Conservation (phyloP, 441 rosid species). For the Mallotus japonicus region DNA sequence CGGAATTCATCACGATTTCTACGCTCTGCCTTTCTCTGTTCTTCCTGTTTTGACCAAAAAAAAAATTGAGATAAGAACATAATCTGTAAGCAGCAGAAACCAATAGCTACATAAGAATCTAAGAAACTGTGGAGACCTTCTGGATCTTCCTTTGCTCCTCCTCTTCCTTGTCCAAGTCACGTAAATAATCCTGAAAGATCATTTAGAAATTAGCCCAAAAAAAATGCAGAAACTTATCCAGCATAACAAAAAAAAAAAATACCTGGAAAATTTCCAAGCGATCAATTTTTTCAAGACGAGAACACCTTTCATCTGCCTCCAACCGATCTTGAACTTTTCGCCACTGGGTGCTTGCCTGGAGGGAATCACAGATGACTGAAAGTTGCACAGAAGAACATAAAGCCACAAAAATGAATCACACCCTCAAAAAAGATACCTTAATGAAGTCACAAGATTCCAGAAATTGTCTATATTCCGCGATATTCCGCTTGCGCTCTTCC, state of each 20-base stretch:
- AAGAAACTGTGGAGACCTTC: constrained; percentile 49
- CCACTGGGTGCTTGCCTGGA: constrained; percentile 85
- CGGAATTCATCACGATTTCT: constrained; percentile 95
- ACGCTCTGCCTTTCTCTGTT: constrained; percentile 80
- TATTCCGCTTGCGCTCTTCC: constrained; percentile 64
- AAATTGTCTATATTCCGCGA: constrained; percentile 70
- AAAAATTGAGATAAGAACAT: constrained; percentile 13
- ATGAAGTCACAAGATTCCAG: constrained; percentile 91
- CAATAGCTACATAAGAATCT: neutral
- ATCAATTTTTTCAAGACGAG: constrained; percentile 82
- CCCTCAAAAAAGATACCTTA: constrained; percentile 43
- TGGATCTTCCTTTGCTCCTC: constrained; percentile 88
- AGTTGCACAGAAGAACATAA: neutral
- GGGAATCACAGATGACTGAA: constrained; percentile 7
- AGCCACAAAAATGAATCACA: constrained; percentile 14
- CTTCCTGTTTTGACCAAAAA: constrained; percentile 59
- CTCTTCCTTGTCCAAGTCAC: constrained; percentile 84
- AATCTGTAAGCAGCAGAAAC: neutral
- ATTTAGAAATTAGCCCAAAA: constrained; percentile 17
- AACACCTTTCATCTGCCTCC: constrained; percentile 86
- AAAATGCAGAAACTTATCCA: neutral
- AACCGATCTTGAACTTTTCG: constrained; percentile 76
- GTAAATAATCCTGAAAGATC: constrained; percentile 67
- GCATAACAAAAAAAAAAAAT: constrained; percentile 14
- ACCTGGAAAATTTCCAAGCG: constrained; percentile 85